phyloP scores from a whole-genome alignment of 1,284 basidiomycete species.

The Malassezia slooffiae region DNA sequence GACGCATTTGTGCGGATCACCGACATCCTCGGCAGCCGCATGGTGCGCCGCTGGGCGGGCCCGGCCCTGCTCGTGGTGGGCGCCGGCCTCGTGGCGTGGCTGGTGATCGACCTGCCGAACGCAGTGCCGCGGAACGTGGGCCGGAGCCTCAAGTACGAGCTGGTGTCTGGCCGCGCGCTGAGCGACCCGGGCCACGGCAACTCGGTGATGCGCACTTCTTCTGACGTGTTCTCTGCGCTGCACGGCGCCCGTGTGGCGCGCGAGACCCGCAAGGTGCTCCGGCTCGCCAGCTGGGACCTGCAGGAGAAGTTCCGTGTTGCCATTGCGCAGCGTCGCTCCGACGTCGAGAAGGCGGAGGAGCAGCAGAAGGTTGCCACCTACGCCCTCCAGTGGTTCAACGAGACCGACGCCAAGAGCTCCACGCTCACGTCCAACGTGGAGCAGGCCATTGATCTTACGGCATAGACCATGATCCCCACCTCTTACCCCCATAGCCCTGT shows the following conservation, averaged over 20 bases:
- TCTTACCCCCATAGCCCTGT: no score
- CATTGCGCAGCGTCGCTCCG: constrained; percentile 61
- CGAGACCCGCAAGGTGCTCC: constrained; percentile 87
- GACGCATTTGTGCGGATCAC: constrained; percentile 36
- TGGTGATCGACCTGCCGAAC: constrained; percentile 76
- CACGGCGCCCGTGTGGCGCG: constrained; percentile 64
- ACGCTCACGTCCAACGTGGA: constrained; percentile 1
- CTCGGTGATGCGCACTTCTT: constrained; percentile 8
- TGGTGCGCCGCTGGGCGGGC: constrained; percentile 72
- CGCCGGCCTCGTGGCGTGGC: constrained; percentile 67
- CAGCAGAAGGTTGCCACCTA: constrained; percentile 30
- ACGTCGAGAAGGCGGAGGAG: constrained; percentile 31
- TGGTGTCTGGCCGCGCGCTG: constrained; percentile 15
- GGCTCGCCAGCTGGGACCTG: constrained; percentile 84
- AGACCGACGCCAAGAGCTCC: constrained; percentile 15
- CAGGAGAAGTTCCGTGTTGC: constrained; percentile 69
- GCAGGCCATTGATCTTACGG: constrained; percentile 1
- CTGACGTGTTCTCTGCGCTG: constrained; percentile 55
- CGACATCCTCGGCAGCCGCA: constrained; percentile 69
- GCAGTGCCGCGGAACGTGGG: constrained; percentile 73
- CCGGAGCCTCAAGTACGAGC: constrained; percentile 27
- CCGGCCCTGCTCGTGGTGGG: constrained; percentile 66
- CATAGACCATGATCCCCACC: no score
- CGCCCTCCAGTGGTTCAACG: constrained; percentile 30
- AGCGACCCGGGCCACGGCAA: constrained; percentile 1